A percentile compares a stretch with the other conserved stretches of the same genome.
These are phyloP conservation scores for Kentomonas sorsogonicus DNA, from an alignment of 208 protist genomes.

Conservation along the genomic window DNA sequence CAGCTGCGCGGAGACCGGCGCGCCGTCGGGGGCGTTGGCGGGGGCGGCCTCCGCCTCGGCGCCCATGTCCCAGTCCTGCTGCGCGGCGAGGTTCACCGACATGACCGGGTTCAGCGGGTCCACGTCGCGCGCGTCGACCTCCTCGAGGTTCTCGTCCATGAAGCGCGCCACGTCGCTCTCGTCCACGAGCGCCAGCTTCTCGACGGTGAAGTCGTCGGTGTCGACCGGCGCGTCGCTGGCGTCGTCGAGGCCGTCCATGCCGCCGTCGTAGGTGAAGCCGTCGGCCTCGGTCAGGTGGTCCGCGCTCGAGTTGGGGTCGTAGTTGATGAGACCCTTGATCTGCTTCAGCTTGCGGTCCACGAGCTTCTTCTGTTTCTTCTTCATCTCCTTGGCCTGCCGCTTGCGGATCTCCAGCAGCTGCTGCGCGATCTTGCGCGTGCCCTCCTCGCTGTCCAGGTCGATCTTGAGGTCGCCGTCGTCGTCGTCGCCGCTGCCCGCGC, in stretches of 20 bases:
- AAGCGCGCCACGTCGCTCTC: slow-evolving; percentile 48
- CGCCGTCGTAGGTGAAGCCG: slow-evolving; percentile 32
- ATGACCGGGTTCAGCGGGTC: slow-evolving; percentile 77
- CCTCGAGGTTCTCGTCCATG: slow-evolving; percentile 46
- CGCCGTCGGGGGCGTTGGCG: slow-evolving; percentile 10
- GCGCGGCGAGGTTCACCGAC: slow-evolving; percentile 63
- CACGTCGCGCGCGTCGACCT: slow-evolving; percentile 55
- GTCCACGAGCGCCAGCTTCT: slow-evolving; percentile 56
- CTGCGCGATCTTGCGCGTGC: slow-evolving; percentile 72
- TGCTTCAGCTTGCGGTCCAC: slow-evolving; percentile 90
- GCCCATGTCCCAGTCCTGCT: slow-evolving; percentile 83
- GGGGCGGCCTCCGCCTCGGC: slow-evolving; percentile 16
- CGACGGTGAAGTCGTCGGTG: slow-evolving; percentile 71
- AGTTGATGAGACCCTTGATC: slow-evolving; percentile 91
- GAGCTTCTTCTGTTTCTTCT: slow-evolving; percentile 90
- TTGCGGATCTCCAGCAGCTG: slow-evolving; percentile 86
- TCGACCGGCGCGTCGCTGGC: slow-evolving; percentile 13
- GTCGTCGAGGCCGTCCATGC: slow-evolving; percentile 12
- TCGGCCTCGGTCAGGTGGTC: slow-evolving; percentile 70
- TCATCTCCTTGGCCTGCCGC: slow-evolving; percentile 79
- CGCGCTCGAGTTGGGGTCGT: slow-evolving; percentile 71
- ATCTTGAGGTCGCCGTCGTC: slow-evolving; percentile 37
- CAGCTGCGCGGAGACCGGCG: slow-evolving; percentile 41
- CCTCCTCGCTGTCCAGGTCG: slow-evolving; percentile 77
- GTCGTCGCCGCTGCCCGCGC: slow-evolving; percentile 14